These are phyloP conservation scores for Scutellaria baicalensis DNA, from an alignment of 257 asterid genomes.

Conservation along the genomic window DNA sequence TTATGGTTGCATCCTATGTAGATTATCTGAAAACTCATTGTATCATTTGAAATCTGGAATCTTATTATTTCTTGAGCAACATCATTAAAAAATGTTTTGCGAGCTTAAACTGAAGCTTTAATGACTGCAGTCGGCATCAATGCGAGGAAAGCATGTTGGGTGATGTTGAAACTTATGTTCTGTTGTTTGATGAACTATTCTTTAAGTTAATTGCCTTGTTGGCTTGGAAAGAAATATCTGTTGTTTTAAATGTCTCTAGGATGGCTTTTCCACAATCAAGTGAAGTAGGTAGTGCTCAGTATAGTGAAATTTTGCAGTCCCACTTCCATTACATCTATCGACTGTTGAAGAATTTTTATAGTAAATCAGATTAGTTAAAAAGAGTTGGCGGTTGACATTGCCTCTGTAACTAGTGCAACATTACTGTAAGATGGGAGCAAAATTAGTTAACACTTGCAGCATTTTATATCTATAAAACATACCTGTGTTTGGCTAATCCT, in stretches of 20 bases:
- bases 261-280: not conserved
- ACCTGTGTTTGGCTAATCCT: not conserved
- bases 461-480: not conserved
- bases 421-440: not conserved
- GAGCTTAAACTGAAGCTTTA: not conserved
- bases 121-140: not conserved
- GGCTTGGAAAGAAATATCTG: not conserved
- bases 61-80: not conserved
- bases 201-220: not conserved
- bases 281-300: not conserved
- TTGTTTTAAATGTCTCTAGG: not conserved
- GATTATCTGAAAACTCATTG: too few species aligned
- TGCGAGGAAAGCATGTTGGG: not conserved
- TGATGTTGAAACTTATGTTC: not conserved
- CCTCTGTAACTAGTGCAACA: not conserved
- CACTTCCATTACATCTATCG: not conserved
- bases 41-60: not conserved
- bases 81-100: not conserved
- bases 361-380: not conserved
- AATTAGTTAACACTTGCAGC: not conserved
- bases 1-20: not conserved
- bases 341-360: not conserved
- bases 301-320: not conserved
- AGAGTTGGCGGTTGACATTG: not conserved
- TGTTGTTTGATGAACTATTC: not conserved